Conservation (phyloP, 148 eudicot genomes). For the Dysphania ambrosioides region DNA sequence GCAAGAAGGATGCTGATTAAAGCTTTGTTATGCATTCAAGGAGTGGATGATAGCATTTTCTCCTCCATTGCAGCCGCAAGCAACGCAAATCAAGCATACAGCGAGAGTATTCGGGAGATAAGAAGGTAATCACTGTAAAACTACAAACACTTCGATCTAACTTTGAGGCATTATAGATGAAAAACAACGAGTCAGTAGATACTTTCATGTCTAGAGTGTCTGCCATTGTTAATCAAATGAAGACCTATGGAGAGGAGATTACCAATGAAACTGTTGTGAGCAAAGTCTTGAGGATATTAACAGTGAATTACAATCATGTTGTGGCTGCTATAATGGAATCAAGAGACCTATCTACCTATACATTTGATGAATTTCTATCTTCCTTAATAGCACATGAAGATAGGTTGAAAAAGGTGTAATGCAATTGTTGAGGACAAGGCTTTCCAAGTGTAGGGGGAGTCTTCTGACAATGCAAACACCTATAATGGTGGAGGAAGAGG, state of each 20-base stretch:
- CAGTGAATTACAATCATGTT: not conserved
- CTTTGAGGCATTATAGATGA: slow-evolving; percentile 1
- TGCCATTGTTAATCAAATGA: slow-evolving; percentile 2
- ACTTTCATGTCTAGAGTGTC: not conserved
- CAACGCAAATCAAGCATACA: slow-evolving; percentile 7
- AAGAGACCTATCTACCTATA: slow-evolving; percentile 3
- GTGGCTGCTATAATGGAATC: slow-evolving; percentile 16
- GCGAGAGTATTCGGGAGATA: slow-evolving; percentile 7
- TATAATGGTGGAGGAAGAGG: too few species aligned
- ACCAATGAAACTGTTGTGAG: not conserved
- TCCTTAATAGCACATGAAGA: slow-evolving; percentile 10
- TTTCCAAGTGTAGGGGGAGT: too few species aligned
- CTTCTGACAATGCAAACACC: too few species aligned
- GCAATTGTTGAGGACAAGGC: too few species aligned
- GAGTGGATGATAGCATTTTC: slow-evolving; percentile 12
- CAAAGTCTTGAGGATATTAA: not conserved
- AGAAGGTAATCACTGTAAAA: slow-evolving; percentile 4
- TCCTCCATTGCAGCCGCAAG: not conserved
- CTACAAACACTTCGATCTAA: not conserved
- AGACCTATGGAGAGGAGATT: slow-evolving; percentile 9
- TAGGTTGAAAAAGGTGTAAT: not conserved
- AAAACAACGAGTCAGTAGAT: slow-evolving; percentile 6
- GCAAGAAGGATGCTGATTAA: slow-evolving; percentile 18
- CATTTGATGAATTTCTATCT: slow-evolving; percentile 15
- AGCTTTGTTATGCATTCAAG: slow-evolving; percentile 8